Evolutionary conservation across 2,329 filamentous ascomycete species (phyloP).

Genomic region (Penicillium sp.): DNA sequence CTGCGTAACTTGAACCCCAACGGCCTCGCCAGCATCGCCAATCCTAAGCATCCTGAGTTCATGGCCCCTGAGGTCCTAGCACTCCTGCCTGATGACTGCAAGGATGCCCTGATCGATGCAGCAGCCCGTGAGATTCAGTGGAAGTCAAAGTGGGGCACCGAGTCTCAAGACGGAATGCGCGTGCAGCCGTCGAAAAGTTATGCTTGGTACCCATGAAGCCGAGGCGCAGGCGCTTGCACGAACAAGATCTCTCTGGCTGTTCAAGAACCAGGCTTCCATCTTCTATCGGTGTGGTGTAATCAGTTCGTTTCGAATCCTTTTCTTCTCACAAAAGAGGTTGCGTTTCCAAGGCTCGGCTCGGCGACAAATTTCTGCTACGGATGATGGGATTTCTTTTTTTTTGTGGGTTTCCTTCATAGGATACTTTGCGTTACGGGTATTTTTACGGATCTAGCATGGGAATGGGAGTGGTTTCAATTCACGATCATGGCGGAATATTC

Average conservation of each 20-base stretch:
- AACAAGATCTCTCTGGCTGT: too few species aligned
- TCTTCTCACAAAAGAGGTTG: not conserved
- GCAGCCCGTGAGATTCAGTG: constrained; percentile 68
- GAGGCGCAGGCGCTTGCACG: not conserved
- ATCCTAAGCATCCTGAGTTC: constrained; percentile 43
- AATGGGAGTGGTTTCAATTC: not conserved
- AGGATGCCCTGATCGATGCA: constrained; percentile 71
- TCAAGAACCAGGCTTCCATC: too few species aligned
- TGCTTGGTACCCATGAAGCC: constrained; percentile 43
- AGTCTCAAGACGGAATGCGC: constrained; percentile 58
- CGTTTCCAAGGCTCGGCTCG: not conserved
- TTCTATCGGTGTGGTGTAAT: too few species aligned
- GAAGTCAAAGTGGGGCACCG: constrained; percentile 74
- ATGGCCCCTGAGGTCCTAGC: constrained; percentile 47
- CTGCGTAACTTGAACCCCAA: constrained; percentile 48
- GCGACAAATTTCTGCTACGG: not conserved
- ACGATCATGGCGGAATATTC: constrained; percentile 5
- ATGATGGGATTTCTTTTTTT: not conserved
- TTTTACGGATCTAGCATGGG: constrained; percentile 5
- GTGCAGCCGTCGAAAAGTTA: constrained; percentile 42
- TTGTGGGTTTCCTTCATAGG: not conserved
- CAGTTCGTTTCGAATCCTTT: not conserved
- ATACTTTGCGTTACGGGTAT: not conserved
- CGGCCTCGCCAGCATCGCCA: constrained; percentile 42
- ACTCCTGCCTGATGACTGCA: constrained; percentile 59